Evolutionary conservation across 2,329 filamentous ascomycete genomes (phyloP), one percentile per base, ranked within the genome.

Genomic region (Apiospora sp.): DNA sequence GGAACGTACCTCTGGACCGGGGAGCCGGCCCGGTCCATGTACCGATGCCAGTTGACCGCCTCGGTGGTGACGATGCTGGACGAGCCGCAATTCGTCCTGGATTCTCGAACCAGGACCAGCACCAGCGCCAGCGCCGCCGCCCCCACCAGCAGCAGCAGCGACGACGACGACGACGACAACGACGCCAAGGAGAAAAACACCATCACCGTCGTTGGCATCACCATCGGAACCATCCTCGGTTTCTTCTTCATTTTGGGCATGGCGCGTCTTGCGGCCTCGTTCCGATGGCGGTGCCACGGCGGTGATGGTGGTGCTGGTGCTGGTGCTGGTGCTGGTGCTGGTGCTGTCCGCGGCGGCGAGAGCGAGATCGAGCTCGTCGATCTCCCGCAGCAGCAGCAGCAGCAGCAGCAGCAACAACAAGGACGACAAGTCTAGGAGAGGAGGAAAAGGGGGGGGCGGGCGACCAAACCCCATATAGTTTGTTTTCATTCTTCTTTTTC

Each of bases 1-100:
- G 80, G 79, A 3, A 84, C 81, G 0, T 83, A 81, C 71, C 70
- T 84, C 67, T 85, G 83, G 82, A 79, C 80, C 0, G 82, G 80
- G 54, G 24, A 75, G 1, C 79, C 82, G 0, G 70, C 76, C 4
- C 79, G 79, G 27, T 81, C 77, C 71, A 83, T 83, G 82, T 83
- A 80, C 73, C 78, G 80, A 19, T 85, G 83, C 73, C 78, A 79
- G 71, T 72, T 75, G 14, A 72, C 72, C 0, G 72, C 78, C 0
- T 77, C 78, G 0, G 72, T 82, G 43, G 68, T 82, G 43, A 78
- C 79, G 13, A 78, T 85, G 76, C 75, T 82, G 4, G 79, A 83
- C 72, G 77, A 77, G 24, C 83, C 83, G 0, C 80, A 80, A 70
- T 80, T 77, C 64, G 76, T 82, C 22, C 54, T 81, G 30, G 80